Evolutionary conservation across 257 asterid species (phyloP).

Genomic region (Plantago major): DNA sequence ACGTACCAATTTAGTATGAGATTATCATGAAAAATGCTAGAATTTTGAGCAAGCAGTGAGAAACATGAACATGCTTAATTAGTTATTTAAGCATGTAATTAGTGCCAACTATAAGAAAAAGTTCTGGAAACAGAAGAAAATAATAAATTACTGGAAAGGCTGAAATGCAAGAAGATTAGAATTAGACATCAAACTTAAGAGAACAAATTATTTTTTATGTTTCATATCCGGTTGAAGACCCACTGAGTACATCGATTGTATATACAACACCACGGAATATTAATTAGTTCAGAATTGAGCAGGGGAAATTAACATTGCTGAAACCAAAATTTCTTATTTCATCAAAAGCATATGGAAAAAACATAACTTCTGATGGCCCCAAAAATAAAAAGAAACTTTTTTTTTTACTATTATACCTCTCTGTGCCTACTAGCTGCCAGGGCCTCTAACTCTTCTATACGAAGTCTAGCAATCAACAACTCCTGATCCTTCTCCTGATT

Average conservation of each 20-base stretch:
- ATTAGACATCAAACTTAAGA: constrained; percentile 1
- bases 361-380: constrained; percentile 15
- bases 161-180: not conserved
- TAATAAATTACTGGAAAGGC: not conserved
- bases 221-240: too few species aligned
- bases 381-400: not conserved
- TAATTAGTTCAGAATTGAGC: too few species aligned
- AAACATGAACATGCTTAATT: too few species aligned
- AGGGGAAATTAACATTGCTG: too few species aligned
- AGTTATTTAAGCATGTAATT: not conserved
- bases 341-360: not conserved
- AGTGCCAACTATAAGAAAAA: not conserved
- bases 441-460: constrained; percentile 71
- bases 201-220: too few species aligned
- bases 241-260: too few species aligned
- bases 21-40: constrained; percentile 7
- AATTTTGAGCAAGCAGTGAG: constrained; percentile 5
- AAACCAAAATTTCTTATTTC: too few species aligned
- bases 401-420: constrained; percentile 43
- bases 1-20: constrained; percentile 10
- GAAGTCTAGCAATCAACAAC: constrained; percentile 51
- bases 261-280: too few species aligned
- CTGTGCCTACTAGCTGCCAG: constrained; percentile 57
- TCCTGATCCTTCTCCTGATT: constrained; percentile 85
- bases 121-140: not conserved